Base-by-base conservation (phyloP, 2,329 filamentous ascomycete species). In the Ophiostoma sp. region DNA sequence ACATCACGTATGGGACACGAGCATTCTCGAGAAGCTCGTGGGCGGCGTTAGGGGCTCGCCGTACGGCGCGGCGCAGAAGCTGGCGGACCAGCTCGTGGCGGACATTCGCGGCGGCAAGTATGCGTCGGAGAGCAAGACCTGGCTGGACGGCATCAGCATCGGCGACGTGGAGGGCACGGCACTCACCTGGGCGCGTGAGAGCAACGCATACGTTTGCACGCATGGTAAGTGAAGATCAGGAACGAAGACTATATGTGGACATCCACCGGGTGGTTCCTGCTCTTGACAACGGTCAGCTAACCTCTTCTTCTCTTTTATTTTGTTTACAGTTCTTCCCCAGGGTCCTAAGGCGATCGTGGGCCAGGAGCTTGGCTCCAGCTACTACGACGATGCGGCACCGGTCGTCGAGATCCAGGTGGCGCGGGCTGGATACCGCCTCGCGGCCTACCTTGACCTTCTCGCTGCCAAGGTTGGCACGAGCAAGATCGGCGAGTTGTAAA, bases 1-100 rank as follows among this genome's bases (percentile, higher is more conserved):
- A 57, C 92, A 94, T 78, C 86, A 91, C 73, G 88, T 93, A 19
- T 94, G 92, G 92, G 92, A 94, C 79, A 89, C 87, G 71, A 88
- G 87, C 76, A 93, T 93, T 75, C 86, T 89, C 0, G 90, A 92
- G 81, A 88, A 90, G 78, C 82, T 88, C 78, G 83, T 91, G 1
- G 90, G 90, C 2, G 88, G 85, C n/a, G 79, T 83, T 59, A 82
- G 86, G 78, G 84, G 87, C 78, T 80, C 83, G 81, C 80, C 86
- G 0, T 88, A 86, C 74, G 79, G 80, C 5, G 82, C 85, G 63
- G 89, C 89, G 1, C 80, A 83, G 69, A 79, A 79, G 57, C 92
- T 90, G 87, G 88, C 90, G 1, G 82, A 83, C n/a, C 81, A 84
- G 71, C 84, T 93, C 28, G 84, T 85, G 7, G 76, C 79, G 0